A percentile compares a stretch with the other conserved stretches of the same genome.
phyloP scores from a whole-genome alignment of 257 asterid species.

The Lantana camara region DNA sequence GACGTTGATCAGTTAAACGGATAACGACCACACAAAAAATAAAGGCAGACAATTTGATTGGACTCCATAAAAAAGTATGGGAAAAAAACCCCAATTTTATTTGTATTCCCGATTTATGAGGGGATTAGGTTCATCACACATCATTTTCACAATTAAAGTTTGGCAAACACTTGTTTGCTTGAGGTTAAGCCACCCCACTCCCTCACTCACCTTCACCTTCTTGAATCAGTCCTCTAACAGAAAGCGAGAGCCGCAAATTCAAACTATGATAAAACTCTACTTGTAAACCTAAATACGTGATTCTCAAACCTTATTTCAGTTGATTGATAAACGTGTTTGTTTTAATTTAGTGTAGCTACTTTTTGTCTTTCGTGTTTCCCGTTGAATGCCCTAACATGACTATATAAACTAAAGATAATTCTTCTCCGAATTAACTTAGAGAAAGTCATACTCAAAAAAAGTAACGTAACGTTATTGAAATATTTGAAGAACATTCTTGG shows the following conservation, averaged over 20 bases:
- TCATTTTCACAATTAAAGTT: conserved; percentile 10
- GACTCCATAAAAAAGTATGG: neutral
- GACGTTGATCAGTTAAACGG: conserved; percentile 10
- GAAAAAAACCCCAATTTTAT: neutral
- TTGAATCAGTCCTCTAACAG: neutral
- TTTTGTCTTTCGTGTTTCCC: neutral
- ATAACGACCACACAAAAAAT: conserved; percentile 5
- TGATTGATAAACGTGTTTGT: neutral
- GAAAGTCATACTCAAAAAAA: too few relatives aligned
- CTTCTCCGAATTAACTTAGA: too few relatives aligned
- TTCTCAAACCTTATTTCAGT: neutral
- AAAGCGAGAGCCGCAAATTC: neutral
- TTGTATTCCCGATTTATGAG: neutral
- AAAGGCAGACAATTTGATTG: conserved; percentile 18
- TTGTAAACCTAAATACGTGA: too few relatives aligned
- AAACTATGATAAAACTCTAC: too few relatives aligned
- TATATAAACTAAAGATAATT: neutral
- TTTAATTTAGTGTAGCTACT: neutral
- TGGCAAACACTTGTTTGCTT: conserved; percentile 20
- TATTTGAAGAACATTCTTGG: too few relatives aligned
- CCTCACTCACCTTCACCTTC: neutral
- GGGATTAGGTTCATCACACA: conserved; percentile 20
- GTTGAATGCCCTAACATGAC: neutral
- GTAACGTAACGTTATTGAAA: too few relatives aligned
- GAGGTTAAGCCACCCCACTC: conserved; percentile 15